These are phyloP conservation scores for Colletotrichum abscissum DNA, from an alignment of 2,329 filamentous ascomycete genomes.

Conservation along the genomic window DNA sequence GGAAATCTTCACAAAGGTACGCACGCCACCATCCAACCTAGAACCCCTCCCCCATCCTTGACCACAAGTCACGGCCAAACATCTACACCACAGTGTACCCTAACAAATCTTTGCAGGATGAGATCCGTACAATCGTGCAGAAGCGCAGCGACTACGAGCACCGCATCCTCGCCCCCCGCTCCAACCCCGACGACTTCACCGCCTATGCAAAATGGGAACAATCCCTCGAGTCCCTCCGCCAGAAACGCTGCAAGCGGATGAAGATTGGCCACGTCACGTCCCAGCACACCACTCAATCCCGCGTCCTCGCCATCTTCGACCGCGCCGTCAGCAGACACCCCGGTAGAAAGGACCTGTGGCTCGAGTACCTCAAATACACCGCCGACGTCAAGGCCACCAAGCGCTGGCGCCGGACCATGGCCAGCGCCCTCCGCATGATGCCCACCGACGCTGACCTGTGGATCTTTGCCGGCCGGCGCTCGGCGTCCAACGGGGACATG, in stretches of 20 bases:
- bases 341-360: slow-evolving; percentile 85
- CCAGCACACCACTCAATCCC: slow-evolving; percentile 79
- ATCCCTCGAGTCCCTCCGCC: slow-evolving; percentile 78
- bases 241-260: slow-evolving; percentile 84
- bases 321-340: slow-evolving; percentile 87
- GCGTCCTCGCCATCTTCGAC: slow-evolving; percentile 90
- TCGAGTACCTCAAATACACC: slow-evolving; percentile 88
- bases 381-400: slow-evolving; percentile 74
- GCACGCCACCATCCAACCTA: slow-evolving; percentile 22
- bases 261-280: slow-evolving; percentile 76
- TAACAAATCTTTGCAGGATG: slow-evolving; percentile 67
- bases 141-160: slow-evolving; percentile 96
- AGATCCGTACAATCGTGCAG: slow-evolving; percentile 88
- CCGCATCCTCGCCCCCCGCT: slow-evolving; percentile 84
- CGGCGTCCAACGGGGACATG: slow-evolving; percentile 88
- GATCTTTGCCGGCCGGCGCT: slow-evolving; percentile 83
- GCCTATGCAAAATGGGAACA: slow-evolving; percentile 82
- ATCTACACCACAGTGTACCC: not conserved
- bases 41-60: slow-evolving; percentile 22
- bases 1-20: slow-evolving; percentile 85
- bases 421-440: slow-evolving; percentile 82
- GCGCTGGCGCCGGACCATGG: slow-evolving; percentile 73
- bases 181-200: slow-evolving; percentile 81
- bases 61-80: slow-evolving; percentile 26
- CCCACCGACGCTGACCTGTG: slow-evolving; percentile 86